These are phyloP conservation scores for Apiospora marii DNA, from an alignment of 2,329 filamentous ascomycete species.

Conservation along the genomic window DNA sequence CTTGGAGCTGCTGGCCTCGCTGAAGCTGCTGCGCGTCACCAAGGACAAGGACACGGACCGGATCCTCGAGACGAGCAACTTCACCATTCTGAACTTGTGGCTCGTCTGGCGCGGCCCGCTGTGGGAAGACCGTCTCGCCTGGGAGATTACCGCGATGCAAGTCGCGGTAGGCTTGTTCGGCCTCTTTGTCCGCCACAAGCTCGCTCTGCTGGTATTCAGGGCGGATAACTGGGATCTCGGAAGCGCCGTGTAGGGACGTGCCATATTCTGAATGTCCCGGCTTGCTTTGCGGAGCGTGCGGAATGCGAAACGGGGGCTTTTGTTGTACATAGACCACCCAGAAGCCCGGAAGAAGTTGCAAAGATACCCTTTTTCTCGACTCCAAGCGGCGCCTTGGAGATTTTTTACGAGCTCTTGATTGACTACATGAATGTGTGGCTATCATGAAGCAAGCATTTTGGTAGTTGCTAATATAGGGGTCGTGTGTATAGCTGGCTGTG, in stretches of 20 bases:
- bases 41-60: conserved; percentile 69
- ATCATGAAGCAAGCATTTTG: not conserved
- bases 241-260: conserved; percentile 36
- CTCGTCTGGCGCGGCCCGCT: conserved; percentile 93
- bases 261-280: not conserved
- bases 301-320: not conserved
- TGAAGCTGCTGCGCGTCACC: conserved; percentile 74
- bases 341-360: not conserved
- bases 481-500: not conserved
- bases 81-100: conserved; percentile 96
- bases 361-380: not conserved
- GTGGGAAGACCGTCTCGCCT: conserved; percentile 83
- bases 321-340: not conserved
- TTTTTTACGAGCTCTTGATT: not conserved
- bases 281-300: not conserved
- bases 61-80: conserved; percentile 84
- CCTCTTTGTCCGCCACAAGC: conserved; percentile 82
- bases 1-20: conserved; percentile 72
- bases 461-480: not conserved
- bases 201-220: conserved; percentile 88
- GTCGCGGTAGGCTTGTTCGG: conserved; percentile 78
- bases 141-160: conserved; percentile 84
- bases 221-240: conserved; percentile 76
- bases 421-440: not conserved
- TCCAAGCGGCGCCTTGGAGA: not conserved